Base-by-base conservation (phyloP, 495 filamentous ascomycete species). In the Alectoria sarmentosa region DNA sequence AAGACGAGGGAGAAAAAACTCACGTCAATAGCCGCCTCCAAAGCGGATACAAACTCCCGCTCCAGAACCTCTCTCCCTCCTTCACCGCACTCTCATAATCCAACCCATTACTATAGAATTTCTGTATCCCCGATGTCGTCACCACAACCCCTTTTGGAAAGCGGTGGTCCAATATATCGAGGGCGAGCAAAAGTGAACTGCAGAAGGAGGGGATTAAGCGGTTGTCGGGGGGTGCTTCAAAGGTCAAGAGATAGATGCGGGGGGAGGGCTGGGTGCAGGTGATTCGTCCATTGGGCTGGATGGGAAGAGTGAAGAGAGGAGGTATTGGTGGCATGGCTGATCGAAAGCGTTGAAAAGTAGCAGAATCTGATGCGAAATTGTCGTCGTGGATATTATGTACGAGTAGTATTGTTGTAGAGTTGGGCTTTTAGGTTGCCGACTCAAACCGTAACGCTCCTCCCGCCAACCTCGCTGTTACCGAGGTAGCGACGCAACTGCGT, bases 51-150 rank as follows among this genome's bases (percentile, higher is more conserved):
- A 91, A 71, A 58, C 71, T 78, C 1, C 80, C 70, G 9, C 81
- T 76, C 10, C 83, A 74, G 72, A 88, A 91, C 0, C 77, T 76
- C 15, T 77, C 72, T 0, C 76, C 79, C 26, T 55, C 52, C 30
- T 73, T 71, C 2, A 76, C 60, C 4, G 82, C 85, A 65, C 83
- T 75, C 19, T 83, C 78, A 23, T 89, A 78, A 72, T 93, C 88
- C 13, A 93, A 78, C 0, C 89, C 89, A 75, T 92, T 92, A 73
- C 83, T 86, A 76, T 89, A 93, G 79, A 93, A 93, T 71, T 92
- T 93, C 58, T 78, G 69, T 54, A 92, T 88, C 36, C 79, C 82
- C 56, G 82, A 86, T 9, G 90, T 93, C 1, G 90, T 92, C 36
- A 93, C 74, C 5, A 90, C 76, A 0, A 92, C 89, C 55, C 90